phyloP scores from a whole-genome alignment of 257 asterid species.

The Mentha longifolia region DNA sequence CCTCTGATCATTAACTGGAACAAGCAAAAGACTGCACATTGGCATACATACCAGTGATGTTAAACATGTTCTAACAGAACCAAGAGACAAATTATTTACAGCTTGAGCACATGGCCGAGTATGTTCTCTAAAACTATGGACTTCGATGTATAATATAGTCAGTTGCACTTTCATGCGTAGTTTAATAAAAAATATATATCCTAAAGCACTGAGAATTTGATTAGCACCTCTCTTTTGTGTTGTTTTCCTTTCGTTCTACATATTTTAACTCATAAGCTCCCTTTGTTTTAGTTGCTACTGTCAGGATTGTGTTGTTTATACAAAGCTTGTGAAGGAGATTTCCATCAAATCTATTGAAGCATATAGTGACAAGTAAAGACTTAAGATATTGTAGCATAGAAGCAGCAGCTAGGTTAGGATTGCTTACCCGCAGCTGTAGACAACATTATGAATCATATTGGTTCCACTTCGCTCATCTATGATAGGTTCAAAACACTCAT shows the following conservation, averaged over 20 bases:
- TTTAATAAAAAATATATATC: constrained; percentile 5
- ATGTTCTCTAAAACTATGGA: constrained; percentile 15
- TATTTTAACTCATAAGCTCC: not conserved
- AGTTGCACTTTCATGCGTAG: constrained; percentile 17
- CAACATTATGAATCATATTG: constrained; percentile 65
- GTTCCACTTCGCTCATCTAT: constrained; percentile 66
- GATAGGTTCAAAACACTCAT: constrained; percentile 68
- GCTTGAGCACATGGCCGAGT: constrained; percentile 14
- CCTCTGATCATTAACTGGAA: not conserved
- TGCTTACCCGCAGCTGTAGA: constrained; percentile 69
- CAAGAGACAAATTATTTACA: constrained; percentile 14
- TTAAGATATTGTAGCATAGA: constrained; percentile 12
- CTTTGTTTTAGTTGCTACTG: constrained; percentile 13
- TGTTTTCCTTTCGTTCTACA: not conserved
- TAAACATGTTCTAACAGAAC: not conserved
- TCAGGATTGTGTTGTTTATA: constrained; percentile 26
- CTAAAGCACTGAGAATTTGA: constrained; percentile 6
- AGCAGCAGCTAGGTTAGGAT: constrained; percentile 25
- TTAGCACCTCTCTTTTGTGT: not conserved
- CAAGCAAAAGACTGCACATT: constrained; percentile 15
- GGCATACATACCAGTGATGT: not conserved
- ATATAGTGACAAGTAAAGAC: constrained; percentile 17
- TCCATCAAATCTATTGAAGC: constrained; percentile 11
- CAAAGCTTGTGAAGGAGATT: not conserved
- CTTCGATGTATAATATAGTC: constrained; percentile 14